Evolutionary conservation across 2,329 filamentous ascomycete species (phyloP).

Genomic region (Dactylella cylindrospora): DNA sequence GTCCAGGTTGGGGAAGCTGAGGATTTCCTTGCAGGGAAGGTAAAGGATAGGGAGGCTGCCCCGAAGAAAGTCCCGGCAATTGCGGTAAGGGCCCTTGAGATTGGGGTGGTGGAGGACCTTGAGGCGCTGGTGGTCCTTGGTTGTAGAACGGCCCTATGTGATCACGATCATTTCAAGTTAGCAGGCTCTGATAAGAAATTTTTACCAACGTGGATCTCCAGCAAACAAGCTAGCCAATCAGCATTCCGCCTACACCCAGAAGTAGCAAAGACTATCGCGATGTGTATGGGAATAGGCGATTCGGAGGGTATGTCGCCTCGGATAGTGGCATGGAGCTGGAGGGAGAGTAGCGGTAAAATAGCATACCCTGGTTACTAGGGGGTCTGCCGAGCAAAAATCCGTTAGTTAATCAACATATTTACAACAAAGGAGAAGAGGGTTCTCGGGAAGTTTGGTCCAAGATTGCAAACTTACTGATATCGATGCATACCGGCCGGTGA

Average conservation of each 20-base stretch:
- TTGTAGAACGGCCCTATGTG: too few species aligned
- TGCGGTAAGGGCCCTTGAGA: slow-evolving; percentile 29
- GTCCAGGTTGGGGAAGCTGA: slow-evolving; percentile 8
- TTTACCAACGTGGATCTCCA: too few species aligned
- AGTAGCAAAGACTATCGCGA: too few species aligned
- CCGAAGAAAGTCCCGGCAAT: slow-evolving; percentile 20
- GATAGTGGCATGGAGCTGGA: not conserved
- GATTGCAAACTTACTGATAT: slow-evolving; percentile 25
- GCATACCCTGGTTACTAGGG: slow-evolving; percentile 37
- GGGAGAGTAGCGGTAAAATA: slow-evolving; percentile 1
- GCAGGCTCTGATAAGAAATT: not conserved
- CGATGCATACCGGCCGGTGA: slow-evolving; percentile 34
- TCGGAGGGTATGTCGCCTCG: not conserved
- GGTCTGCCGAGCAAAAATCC: too few species aligned
- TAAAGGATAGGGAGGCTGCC: slow-evolving; percentile 33
- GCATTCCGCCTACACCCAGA: too few species aligned
- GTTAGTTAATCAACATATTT: too few species aligned
- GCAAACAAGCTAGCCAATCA: too few species aligned
- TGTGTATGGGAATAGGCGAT: too few species aligned
- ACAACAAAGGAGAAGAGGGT: too few species aligned
- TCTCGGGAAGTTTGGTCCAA: too few species aligned
- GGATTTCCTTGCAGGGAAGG: slow-evolving; percentile 31
- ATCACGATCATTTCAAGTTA: not conserved
- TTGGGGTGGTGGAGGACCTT: slow-evolving; percentile 34
- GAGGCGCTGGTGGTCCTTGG: too few species aligned